Evolutionary conservation across 352 stramenopile genomes (phyloP).

Genomic region (Globisporangium alternatum): DNA sequence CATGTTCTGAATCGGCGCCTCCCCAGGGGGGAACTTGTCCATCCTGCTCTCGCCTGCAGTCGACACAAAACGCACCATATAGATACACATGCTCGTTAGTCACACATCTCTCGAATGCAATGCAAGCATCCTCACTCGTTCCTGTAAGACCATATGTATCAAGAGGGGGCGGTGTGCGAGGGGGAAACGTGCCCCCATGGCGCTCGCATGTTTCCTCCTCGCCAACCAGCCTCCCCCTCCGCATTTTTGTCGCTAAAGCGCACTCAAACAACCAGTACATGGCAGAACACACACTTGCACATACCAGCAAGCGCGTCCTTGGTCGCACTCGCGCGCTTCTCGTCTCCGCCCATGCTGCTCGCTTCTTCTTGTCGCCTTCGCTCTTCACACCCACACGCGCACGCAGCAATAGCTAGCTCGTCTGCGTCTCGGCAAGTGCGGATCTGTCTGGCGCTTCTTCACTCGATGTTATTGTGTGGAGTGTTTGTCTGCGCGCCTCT

Average conservation of each 20-base stretch:
- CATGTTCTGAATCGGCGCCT: conserved; percentile 85
- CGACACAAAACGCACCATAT: neutral
- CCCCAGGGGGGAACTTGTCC: conserved; percentile 25
- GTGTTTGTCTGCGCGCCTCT: neutral
- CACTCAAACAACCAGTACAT: neutral
- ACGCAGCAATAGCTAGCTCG: neutral
- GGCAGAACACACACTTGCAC: neutral
- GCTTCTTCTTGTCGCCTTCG: neutral
- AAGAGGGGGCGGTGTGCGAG: neutral
- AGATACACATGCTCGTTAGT: neutral
- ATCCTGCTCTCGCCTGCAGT: conserved; percentile 28
- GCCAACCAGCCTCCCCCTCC: neutral
- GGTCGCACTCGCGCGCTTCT: conserved; percentile 12
- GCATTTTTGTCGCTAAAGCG: neutral
- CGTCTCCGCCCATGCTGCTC: conserved; percentile 12
- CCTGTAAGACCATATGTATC: neutral
- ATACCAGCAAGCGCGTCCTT: conserved; percentile 7
- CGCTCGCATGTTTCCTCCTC: neutral
- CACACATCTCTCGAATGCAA: neutral
- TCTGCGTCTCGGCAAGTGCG: neutral
- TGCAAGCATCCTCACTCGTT: neutral
- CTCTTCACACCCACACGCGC: neutral
- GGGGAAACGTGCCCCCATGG: neutral
- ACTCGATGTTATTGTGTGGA: neutral
- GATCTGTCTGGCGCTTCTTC: conserved; percentile 1